Evolutionary conservation across 2,329 filamentous ascomycete genomes (phyloP), one percentile per base, ranked within the genome.

Genomic region (Cladophialophora carrionii): DNA sequence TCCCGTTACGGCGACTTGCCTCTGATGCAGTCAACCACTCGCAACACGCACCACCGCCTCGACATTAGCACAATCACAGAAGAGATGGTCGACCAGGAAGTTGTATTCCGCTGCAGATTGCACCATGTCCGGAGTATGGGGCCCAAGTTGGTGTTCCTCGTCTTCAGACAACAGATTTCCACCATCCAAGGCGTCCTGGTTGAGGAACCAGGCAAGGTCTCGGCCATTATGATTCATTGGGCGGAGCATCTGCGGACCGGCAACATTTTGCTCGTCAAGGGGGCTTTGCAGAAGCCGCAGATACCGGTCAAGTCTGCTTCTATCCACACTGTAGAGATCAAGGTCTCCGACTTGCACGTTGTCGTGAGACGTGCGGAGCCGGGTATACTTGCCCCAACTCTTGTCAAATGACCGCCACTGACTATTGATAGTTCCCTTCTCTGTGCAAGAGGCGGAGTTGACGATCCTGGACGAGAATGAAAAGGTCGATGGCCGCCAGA

Each of bases 141-240:
- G 74, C 85, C 90, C 71, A 89, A 90, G 71, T 82, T 96, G 37
- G 90, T 92, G 72, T 96, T 96, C 77, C 80, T 96, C 51, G 85
- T 96, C 64, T 89, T 96, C 74, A 88, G 93, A 62, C 91, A 96
- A 78, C 90, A 93, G 78, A 87, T 90, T 12, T 83, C 85, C 70
- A 95, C 92, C 26, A 86, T 96, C 58, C 93, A 97, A 77, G 92
- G 91, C 67, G 90, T 96, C 2, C 81, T 97, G 48, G 81, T 86
- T 24, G 79, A 82, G 66, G 81, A 84, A 70, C 80, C 87, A 69
- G 85, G 86, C 6, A 80, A 81, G 55, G 83, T 90, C 10, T 89
- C 89, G 1, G 83, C 87, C 64, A 84, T 90, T 72, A 94, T 96
- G 84, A 83, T 96, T 31, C 88, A 90, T 74, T 96, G 92, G 90